These are phyloP conservation scores for Aspergillus awamori DNA, from an alignment of 2,329 filamentous ascomycete species.

Conservation along the genomic window DNA sequence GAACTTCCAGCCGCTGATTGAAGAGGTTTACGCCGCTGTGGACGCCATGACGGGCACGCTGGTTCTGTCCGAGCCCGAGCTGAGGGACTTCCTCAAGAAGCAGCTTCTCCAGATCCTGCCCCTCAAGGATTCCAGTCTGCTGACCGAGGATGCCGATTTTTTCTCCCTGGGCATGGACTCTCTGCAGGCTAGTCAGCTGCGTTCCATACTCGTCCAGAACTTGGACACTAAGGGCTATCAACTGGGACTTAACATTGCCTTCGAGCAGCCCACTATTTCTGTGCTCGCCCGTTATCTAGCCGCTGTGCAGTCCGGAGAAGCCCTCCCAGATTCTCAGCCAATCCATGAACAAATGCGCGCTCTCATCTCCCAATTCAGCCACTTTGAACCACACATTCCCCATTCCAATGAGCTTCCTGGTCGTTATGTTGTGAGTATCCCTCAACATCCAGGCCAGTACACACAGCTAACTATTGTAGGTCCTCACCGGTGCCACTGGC, in stretches of 20 bases:
- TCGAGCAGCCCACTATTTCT: conserved; percentile 57
- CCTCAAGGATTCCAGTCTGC: conserved; percentile 17
- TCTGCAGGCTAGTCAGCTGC: conserved; percentile 60
- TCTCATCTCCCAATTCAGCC: conserved; percentile 52
- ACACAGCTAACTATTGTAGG: conserved; percentile 20
- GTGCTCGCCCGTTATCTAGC: conserved; percentile 51
- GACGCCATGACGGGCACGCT: conserved; percentile 28
- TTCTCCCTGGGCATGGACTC: conserved; percentile 62
- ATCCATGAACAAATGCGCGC: conserved; percentile 49
- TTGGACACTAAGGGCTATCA: conserved; percentile 54
- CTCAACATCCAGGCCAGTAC: not conserved
- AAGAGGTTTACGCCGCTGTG: conserved; percentile 44
- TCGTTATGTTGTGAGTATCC: conserved; percentile 28
- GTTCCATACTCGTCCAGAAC: conserved; percentile 54
- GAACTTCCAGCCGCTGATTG: conserved; percentile 51
- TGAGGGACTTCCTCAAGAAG: conserved; percentile 40
- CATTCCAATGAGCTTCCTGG: conserved; percentile 21
- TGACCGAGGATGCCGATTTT: conserved; percentile 56
- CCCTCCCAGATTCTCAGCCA: conserved; percentile 31
- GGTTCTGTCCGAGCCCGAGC: conserved; percentile 27
- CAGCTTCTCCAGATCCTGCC: conserved; percentile 33
- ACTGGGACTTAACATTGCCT: conserved; percentile 61
- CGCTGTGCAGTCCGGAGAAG: conserved; percentile 42
- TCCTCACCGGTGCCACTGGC: conserved; percentile 67
- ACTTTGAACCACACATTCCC: conserved; percentile 33